Evolutionary conservation across 2,329 filamentous ascomycete species (phyloP), one percentile per base, ranked within the genome.

Genomic region (Chaetomiaceae sp.): DNA sequence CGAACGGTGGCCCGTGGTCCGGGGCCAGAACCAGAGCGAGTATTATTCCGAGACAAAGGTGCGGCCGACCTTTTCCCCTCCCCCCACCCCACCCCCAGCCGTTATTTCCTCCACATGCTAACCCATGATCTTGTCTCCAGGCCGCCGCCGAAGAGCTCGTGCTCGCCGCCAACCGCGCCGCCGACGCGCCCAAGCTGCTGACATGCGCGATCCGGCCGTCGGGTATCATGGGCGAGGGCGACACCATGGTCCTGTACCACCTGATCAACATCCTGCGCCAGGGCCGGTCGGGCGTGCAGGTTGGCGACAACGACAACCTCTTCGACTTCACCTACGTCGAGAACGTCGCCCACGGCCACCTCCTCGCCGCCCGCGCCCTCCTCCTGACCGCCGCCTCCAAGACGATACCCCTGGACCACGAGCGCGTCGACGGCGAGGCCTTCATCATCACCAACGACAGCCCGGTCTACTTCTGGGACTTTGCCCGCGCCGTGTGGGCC

Each of bases 41-140:
- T 89, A 89, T 69, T 97, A 97, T 70, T 90, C 90, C 25, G 85
- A 91, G 70, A 95, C 89, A 13, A 97, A 96, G 81, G 87, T 87
- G 60, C 41, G 59, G 45, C 25, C 14, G 14, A 19, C 17, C 3
- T 13, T n/a, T 30, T 12, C 13, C 5, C 17, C 17, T 19, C 14
- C 3, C 42, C n/a, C 44, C 45, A 14, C 27, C 39, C 25, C 33
- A 14, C 43, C 12, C 50, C 12, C 12, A 27, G 25, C 25, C 5
- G 6, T 6, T 33, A 8, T 13, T 13, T 12, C 5, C 12, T 27
- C 6, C 25, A 27, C 25, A 5, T 44, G 5, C 34, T 25, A 21
- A 53, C 48, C 12, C 17, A 17, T 9, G 10, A 17, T 17, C 16
- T 13, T 16, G 2, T 25, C 13, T 7, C 16, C 37, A 75, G 87